These are phyloP conservation scores for Lepraria neglecta DNA, from an alignment of 495 filamentous ascomycete genomes.

Conservation along the genomic window DNA sequence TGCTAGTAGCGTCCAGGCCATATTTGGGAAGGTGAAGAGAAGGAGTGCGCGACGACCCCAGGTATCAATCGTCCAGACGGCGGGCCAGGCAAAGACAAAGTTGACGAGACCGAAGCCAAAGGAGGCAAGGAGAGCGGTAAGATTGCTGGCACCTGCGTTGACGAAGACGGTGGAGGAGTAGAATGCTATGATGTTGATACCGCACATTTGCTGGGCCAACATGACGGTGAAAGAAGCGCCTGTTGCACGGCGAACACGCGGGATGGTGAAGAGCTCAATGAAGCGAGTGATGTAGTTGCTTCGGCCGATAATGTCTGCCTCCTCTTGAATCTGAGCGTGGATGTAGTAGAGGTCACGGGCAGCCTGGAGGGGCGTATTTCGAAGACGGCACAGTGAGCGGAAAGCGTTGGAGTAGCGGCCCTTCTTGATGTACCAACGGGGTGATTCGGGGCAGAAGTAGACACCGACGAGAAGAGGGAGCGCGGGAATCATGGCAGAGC, in stretches of 20 bases:
- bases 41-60: slow-evolving; percentile 45
- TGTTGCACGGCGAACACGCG: slow-evolving; percentile 60
- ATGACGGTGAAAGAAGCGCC: slow-evolving; percentile 61
- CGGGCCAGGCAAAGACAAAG: slow-evolving; percentile 52
- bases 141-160: slow-evolving; percentile 43
- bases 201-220: slow-evolving; percentile 60
- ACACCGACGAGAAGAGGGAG: slow-evolving; percentile 57
- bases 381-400: slow-evolving; percentile 53
- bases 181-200: slow-evolving; percentile 63
- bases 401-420: slow-evolving; percentile 50
- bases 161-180: slow-evolving; percentile 62
- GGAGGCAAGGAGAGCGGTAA: slow-evolving; percentile 46
- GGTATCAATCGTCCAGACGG: slow-evolving; percentile 46
- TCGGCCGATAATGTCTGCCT: slow-evolving; percentile 42
- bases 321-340: slow-evolving; percentile 51
- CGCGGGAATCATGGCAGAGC: slow-evolving; percentile 65
- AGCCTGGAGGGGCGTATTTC: slow-evolving; percentile 54
- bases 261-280: slow-evolving; percentile 60
- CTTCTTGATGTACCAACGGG: slow-evolving; percentile 63
- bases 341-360: slow-evolving; percentile 64
- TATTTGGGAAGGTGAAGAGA: slow-evolving; percentile 47
- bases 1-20: slow-evolving; percentile 45
- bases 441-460: slow-evolving; percentile 62
- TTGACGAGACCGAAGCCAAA: slow-evolving; percentile 54
- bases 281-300: slow-evolving; percentile 52